phyloP scores from a whole-genome alignment of 1,284 basidiomycete genomes.

The Puccinia sorghi region DNA sequence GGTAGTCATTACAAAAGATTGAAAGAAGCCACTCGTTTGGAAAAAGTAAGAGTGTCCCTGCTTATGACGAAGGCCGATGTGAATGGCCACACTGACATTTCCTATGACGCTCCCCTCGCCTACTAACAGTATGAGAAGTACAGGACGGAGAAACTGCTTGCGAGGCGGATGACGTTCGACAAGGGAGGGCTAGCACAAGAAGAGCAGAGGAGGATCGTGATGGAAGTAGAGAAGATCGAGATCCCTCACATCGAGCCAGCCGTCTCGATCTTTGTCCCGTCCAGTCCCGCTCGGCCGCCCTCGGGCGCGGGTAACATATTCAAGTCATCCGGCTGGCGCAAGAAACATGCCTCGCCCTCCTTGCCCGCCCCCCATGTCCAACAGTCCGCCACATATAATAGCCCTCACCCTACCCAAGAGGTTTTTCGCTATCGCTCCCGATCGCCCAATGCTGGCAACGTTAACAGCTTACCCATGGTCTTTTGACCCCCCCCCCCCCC shows the following conservation, averaged over 20 bases:
- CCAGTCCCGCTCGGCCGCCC: not conserved
- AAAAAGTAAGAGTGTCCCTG: constrained; percentile 44
- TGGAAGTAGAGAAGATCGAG: constrained; percentile 33
- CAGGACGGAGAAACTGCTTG: constrained; percentile 34
- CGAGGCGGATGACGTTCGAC: constrained; percentile 20
- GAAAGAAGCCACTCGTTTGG: constrained; percentile 44
- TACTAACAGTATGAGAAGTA: constrained; percentile 40
- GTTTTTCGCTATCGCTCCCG: constrained; percentile 4
- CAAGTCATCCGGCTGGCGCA: constrained; percentile 16
- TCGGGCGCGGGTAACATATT: not conserved
- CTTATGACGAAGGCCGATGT: too few species aligned
- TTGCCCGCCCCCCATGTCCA: not conserved
- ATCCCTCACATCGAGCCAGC: constrained; percentile 26
- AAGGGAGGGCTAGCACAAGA: constrained; percentile 15
- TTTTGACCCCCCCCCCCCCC: constrained; percentile 12
- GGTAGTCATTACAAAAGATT: constrained; percentile 40
- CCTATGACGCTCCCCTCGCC: too few species aligned
- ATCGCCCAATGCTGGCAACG: constrained; percentile 4
- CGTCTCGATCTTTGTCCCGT: constrained; percentile 17
- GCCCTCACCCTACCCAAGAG: not conserved
- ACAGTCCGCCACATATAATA: not conserved
- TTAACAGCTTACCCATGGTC: constrained; percentile 30
- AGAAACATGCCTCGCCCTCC: not conserved
- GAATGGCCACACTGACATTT: too few species aligned
- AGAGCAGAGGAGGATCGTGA: constrained; percentile 23